Evolutionary conservation across 805 yeast species (phyloP).

Genomic region (Blastobotrys attinorum): DNA sequence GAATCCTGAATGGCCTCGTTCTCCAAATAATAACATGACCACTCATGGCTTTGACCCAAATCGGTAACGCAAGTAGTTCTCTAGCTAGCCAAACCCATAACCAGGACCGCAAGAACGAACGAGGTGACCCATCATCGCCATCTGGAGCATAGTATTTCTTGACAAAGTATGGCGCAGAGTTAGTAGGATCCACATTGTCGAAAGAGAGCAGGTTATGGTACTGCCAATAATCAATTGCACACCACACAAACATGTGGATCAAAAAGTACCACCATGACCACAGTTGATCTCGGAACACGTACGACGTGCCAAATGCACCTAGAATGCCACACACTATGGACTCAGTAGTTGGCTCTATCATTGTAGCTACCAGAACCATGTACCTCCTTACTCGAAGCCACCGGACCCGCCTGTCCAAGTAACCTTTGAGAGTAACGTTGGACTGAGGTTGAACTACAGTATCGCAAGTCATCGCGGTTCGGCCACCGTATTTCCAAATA

Average conservation of each 20-base stretch:
- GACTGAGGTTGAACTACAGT: conserved; percentile 68
- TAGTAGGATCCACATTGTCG: conserved; percentile 21
- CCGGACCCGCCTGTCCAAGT: conserved; percentile 60
- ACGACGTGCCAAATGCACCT: conserved; percentile 54
- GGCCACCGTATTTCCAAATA: conserved; percentile 60
- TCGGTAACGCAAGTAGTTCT: conserved; percentile 70
- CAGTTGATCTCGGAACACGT: conserved; percentile 31
- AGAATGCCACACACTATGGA: conserved; percentile 55
- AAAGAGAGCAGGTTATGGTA: conserved; percentile 35
- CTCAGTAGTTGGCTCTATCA: conserved; percentile 83
- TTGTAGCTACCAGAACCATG: conserved; percentile 79
- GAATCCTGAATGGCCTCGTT: conserved; percentile 64
- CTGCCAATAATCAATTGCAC: conserved; percentile 53
- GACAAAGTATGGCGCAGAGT: conserved; percentile 23
- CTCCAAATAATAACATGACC: conserved; percentile 66
- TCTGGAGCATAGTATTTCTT: conserved; percentile 16
- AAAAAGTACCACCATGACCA: conserved; percentile 30
- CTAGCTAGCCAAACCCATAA: conserved; percentile 54
- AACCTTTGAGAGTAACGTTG: conserved; percentile 40
- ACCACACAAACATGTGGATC: conserved; percentile 58
- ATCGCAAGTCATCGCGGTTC: conserved; percentile 74
- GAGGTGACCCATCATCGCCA: background rate
- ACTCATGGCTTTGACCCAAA: conserved; percentile 73
- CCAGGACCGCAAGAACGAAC: conserved; percentile 25
- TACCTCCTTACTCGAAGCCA: conserved; percentile 84